Conservation (phyloP, 2,329 filamentous ascomycete species). For the Pestalotiopsis fici region DNA sequence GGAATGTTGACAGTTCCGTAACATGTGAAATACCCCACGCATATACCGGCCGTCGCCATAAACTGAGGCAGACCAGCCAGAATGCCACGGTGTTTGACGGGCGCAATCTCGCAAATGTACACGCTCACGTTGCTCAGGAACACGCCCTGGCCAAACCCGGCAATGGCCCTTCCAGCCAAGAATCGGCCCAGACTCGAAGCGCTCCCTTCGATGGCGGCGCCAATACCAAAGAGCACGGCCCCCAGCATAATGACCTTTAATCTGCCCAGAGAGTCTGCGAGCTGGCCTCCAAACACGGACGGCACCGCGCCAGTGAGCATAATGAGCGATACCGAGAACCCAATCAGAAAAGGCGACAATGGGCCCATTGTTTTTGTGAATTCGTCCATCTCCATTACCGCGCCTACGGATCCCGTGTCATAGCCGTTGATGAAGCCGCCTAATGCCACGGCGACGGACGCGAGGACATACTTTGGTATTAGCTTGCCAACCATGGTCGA, state of each 20-base stretch:
- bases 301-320: constrained; percentile 58
- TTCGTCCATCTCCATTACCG: constrained; percentile 32
- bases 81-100: constrained; percentile 47
- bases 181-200: constrained; percentile 51
- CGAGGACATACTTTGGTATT: constrained; percentile 31
- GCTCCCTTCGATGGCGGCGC: constrained; percentile 52
- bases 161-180: constrained; percentile 53
- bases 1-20: constrained; percentile 52
- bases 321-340: constrained; percentile 60
- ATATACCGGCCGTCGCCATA: constrained; percentile 49
- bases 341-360: constrained; percentile 53
- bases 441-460: constrained; percentile 29
- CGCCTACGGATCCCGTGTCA: constrained; percentile 36
- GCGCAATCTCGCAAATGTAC: constrained; percentile 64
- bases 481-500: constrained; percentile 6
- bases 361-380: constrained; percentile 40
- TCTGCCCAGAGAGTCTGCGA: constrained; percentile 53
- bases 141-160: constrained; percentile 60
- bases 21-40: constrained; percentile 60
- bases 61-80: constrained; percentile 56
- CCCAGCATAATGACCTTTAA: constrained; percentile 45
- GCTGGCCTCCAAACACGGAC: constrained; percentile 57
- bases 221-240: constrained; percentile 52
- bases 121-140: constrained; percentile 58
- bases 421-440: constrained; percentile 37